Evolutionary conservation across 1,284 basidiomycete species (phyloP).

Genomic region (Ceratobasidium sp.): DNA sequence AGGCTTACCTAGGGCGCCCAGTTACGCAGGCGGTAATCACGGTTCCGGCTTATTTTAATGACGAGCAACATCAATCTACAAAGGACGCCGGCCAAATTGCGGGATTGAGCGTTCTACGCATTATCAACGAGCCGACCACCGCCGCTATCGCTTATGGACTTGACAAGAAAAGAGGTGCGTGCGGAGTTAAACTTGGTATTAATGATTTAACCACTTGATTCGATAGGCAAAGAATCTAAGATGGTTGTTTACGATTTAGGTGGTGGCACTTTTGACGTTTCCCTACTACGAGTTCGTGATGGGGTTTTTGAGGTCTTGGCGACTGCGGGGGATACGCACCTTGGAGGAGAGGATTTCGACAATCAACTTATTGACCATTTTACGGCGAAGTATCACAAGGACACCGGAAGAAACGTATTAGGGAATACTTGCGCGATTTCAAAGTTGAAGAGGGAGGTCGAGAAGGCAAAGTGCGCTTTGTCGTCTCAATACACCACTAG

Average conservation of each 20-base stretch:
- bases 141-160: conserved; percentile 71
- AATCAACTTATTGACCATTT: conserved; percentile 67
- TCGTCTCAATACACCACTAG: conserved; percentile 68
- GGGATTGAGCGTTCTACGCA: conserved; percentile 70
- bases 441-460: conserved; percentile 68
- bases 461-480: conserved; percentile 68
- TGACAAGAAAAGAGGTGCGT: conserved; percentile 57
- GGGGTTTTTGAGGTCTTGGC: conserved; percentile 54
- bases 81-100: conserved; percentile 70
- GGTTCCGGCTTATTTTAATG: conserved; percentile 72
- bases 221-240: conserved; percentile 64
- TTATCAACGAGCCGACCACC: conserved; percentile 74
- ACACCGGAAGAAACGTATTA: conserved; percentile 65
- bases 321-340: conserved; percentile 55
- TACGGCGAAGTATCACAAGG: conserved; percentile 65
- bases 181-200: no score
- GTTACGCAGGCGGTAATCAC: conserved; percentile 73
- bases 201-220: no score
- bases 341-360: conserved; percentile 74
- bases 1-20: conserved; percentile 70
- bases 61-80: conserved; percentile 71
- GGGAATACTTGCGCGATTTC: conserved; percentile 65
- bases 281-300: conserved; percentile 68
- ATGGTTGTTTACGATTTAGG: conserved; percentile 69
- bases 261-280: conserved; percentile 73